phyloP scores from a whole-genome alignment of 441 rosid species.

The Breynia disticha region DNA sequence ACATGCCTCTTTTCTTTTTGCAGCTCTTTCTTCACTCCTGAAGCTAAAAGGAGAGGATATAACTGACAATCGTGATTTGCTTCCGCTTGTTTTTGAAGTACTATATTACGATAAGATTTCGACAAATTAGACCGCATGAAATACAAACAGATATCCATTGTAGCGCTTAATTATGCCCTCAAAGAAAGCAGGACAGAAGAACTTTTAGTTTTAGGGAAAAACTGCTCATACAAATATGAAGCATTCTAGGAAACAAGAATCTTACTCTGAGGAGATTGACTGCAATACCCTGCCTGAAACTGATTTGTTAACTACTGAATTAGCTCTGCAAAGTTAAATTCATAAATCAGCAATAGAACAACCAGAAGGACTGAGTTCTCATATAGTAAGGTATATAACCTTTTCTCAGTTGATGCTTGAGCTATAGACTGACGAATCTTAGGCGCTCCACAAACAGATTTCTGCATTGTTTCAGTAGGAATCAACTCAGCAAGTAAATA shows the following conservation, averaged over 20 bases:
- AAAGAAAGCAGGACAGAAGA: background rate
- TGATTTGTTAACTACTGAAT: constrained; percentile 23
- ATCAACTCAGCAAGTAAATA: constrained; percentile 4
- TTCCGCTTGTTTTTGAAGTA: constrained; percentile 29
- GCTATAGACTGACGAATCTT: constrained; percentile 26
- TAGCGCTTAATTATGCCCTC: constrained; percentile 4
- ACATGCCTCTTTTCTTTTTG: constrained; percentile 57
- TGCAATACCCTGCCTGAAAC: constrained; percentile 34
- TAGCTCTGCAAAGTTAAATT: constrained; percentile 28
- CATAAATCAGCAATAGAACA: constrained; percentile 7
- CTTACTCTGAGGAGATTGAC: constrained; percentile 34
- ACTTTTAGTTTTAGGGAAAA: constrained; percentile 1
- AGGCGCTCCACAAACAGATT: constrained; percentile 31
- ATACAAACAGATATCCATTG: background rate
- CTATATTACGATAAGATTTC: constrained; percentile 23
- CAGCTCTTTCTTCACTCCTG: constrained; percentile 81
- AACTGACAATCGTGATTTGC: constrained; percentile 33
- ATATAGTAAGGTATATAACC: constrained; percentile 23
- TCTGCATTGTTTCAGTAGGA: constrained; percentile 34
- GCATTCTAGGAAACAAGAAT: too few relatives aligned
- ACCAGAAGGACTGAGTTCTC: background rate
- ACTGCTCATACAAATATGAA: too few relatives aligned
- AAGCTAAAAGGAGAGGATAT: constrained; percentile 51
- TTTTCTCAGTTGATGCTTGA: constrained; percentile 35
- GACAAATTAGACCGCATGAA: constrained; percentile 9